These are phyloP conservation scores for Claviceps pazoutovae DNA, from an alignment of 2,329 filamentous ascomycete species.

Conservation along the genomic window DNA sequence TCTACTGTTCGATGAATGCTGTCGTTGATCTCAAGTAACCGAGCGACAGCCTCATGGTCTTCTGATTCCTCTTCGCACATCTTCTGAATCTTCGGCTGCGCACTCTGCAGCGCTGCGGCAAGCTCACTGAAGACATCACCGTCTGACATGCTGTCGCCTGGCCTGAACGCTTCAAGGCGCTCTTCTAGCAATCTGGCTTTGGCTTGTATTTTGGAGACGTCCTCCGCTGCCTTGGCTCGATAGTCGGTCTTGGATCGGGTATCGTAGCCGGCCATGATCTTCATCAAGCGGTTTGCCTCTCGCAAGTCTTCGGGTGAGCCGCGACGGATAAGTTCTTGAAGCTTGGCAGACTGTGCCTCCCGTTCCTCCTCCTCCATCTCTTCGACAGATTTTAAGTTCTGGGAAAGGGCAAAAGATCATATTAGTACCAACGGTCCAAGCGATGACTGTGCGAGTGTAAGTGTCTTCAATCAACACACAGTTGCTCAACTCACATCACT, in stretches of 20 bases:
- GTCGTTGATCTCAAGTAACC: constrained; percentile 93
- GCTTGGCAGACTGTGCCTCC: constrained; percentile 91
- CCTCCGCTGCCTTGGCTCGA: constrained; percentile 90
- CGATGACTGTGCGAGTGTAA: too few relatives aligned
- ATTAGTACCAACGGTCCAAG: constrained; percentile 14
- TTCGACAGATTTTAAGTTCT: constrained; percentile 92
- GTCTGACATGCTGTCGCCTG: constrained; percentile 62
- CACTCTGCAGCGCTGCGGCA: constrained; percentile 74
- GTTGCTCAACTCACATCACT: constrained; percentile 62
- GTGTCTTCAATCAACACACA: background rate
- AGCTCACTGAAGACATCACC: constrained; percentile 68
- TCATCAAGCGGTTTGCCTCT: constrained; percentile 96
- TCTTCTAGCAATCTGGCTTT: constrained; percentile 89
- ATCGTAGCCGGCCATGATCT: constrained; percentile 96
- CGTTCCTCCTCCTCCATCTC: constrained; percentile 98
- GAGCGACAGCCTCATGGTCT: constrained; percentile 88
- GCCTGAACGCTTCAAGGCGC: constrained; percentile 70
- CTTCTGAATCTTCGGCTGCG: constrained; percentile 96
- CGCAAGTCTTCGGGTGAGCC: constrained; percentile 87
- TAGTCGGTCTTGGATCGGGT: constrained; percentile 94
- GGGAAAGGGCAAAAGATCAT: constrained; percentile 1
- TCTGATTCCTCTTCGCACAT: constrained; percentile 99
- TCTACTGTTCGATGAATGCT: constrained; percentile 96
- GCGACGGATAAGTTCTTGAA: constrained; percentile 88
- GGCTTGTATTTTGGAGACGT: constrained; percentile 87